Conservation (phyloP, 2,329 filamentous ascomycete species). For the Fusarium torulosum region DNA sequence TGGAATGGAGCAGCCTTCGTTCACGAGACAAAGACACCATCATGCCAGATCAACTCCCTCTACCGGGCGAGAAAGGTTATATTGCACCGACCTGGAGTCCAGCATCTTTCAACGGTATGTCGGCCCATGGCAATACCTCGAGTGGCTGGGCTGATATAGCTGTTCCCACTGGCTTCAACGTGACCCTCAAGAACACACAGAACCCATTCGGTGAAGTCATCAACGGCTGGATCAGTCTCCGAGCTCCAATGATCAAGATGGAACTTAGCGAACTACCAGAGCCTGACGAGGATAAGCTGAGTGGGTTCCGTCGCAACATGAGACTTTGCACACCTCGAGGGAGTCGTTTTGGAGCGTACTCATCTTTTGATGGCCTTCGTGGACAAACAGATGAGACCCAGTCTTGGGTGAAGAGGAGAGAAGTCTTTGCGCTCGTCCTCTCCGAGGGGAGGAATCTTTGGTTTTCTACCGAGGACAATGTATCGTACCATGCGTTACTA, state of each 20-base stretch:
- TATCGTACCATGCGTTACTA: not conserved
- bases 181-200: constrained; percentile 4
- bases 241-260: not conserved
- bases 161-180: not conserved
- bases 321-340: constrained; percentile 18
- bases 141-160: constrained; percentile 17
- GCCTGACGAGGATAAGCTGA: not conserved
- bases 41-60: not conserved
- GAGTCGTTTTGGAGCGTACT: not conserved
- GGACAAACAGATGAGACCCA: not conserved
- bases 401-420: not conserved
- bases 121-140: not conserved
- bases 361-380: not conserved
- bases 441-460: not conserved
- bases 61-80: not conserved
- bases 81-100: constrained; percentile 29
- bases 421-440: not conserved
- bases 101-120: not conserved
- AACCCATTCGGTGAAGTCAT: constrained; percentile 18
- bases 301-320: not conserved
- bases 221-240: constrained; percentile 8
- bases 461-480: fast-evolving
- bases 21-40: fast-evolving
- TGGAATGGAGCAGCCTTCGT: not conserved
- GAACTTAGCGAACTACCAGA: constrained; percentile 3